Evolutionary conservation across 1,284 basidiomycete genomes (phyloP), one percentile per base, ranked within the genome.

Genomic region (Xerocomus cyaneibrunnescens): DNA sequence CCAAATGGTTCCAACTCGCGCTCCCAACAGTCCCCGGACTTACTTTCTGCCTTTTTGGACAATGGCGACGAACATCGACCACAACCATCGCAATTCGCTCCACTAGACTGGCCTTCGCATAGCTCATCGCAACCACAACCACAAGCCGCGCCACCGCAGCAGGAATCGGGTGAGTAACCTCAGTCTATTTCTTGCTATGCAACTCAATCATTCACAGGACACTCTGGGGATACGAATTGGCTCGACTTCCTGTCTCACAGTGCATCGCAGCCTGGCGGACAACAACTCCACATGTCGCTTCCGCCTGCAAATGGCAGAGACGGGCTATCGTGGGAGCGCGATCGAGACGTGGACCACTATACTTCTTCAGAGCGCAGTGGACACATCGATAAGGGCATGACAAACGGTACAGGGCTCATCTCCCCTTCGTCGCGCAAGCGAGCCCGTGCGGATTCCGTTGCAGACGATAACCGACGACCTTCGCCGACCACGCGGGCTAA

Each of bases 101-200:
- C 64, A 22, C 31, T 67, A n/a, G 65, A 67, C 42, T 67, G 65
- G 65, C 65, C 65, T 23, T 67, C 65, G 5, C 65, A 67, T 49
- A 53, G 51, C 6, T 48, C 63, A 3, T 45, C 58, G n/a, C 66
- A 62, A 36, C 60, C 50, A 38, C 59, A 60, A 21, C 37, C 58
- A 21, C 67, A 62, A 45, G 31, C 49, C 34, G 34, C 54, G 14
- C 30, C 54, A 14, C 54, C 56, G 39, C 67, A 56, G 34, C 67
- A 71, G 36, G 65, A 67, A 41, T 50, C 62, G 45, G 62, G 66
- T 64, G 37, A n/a, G 57, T 41, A 19, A 25, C 17, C 12, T 13
- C 16, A 2, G 39, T 17, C 21, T 14, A 12, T 16, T 30, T 16
- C 5, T 40, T n/a, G 35, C n/a, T 34, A 19, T 25, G 25, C 17